Evolutionary conservation across 306 rosid species (phyloP).

Genomic region (Cucurbita maxima): DNA sequence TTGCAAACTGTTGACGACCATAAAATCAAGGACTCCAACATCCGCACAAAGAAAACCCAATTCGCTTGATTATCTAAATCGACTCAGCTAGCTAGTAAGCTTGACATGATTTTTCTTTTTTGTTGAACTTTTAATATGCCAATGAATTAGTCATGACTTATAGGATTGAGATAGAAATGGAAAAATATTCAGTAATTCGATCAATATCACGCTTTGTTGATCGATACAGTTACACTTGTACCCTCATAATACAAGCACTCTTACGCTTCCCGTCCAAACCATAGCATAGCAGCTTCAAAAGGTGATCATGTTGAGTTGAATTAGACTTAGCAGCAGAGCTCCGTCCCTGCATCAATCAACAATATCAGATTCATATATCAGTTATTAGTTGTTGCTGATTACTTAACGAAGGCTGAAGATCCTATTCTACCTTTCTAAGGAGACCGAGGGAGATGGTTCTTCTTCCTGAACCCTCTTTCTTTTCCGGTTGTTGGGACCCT

Average conservation of each 20-base stretch:
- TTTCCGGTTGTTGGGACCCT: conserved; percentile 14
- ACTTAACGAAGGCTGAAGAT: not conserved
- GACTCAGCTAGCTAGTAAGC: not conserved
- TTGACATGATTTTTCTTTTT: not conserved
- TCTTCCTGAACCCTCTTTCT: conserved; percentile 22
- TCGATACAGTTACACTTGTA: not conserved
- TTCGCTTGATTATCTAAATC: conserved; percentile 9
- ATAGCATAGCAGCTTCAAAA: not conserved
- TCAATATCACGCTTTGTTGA: not conserved
- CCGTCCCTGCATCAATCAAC: conserved; percentile 14
- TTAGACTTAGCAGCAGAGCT: conserved; percentile 14
- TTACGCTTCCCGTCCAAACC: not conserved
- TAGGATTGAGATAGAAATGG: not conserved
- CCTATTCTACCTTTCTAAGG: not conserved
- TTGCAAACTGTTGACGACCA: conserved; percentile 7
- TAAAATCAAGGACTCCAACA: not conserved
- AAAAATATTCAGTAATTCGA: not conserved
- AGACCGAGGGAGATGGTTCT: not conserved
- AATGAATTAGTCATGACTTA: not conserved
- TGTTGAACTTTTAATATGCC: not conserved
- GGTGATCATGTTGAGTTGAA: conserved; percentile 23
- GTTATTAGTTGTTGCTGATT: not conserved
- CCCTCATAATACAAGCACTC: not conserved
- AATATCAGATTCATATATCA: not conserved
- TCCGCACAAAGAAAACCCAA: conserved; percentile 6